phyloP scores from a whole-genome alignment of 2,329 filamentous ascomycete genomes.

The Scortechinia acanthostroma region DNA sequence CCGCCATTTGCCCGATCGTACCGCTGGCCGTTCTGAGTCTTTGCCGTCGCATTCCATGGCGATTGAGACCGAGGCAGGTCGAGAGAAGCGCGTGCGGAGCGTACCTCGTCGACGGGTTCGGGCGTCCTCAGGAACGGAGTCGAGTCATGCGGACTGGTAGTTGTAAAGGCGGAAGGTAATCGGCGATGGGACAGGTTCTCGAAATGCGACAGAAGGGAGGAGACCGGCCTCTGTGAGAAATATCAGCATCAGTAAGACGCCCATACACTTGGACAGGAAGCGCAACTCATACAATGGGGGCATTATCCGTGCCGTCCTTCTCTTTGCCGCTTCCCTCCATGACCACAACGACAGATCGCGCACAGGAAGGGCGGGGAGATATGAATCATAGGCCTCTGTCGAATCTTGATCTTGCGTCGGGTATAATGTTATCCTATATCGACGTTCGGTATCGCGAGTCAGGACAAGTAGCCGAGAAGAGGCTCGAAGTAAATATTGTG shows the following conservation, averaged over 20 bases:
- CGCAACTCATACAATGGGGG: not conserved
- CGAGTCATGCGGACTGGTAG: not conserved
- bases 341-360: no score
- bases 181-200: slow-evolving; percentile 62
- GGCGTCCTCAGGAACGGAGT: not conserved
- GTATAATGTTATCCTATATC: no score
- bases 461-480: no score
- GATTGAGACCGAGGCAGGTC: not conserved
- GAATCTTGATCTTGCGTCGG: no score
- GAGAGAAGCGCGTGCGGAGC: not conserved
- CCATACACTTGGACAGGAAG: no score
- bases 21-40: not conserved
- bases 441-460: no score
- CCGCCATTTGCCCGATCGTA: not conserved
- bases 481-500: no score
- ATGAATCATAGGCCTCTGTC: no score
- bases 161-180: slow-evolving; percentile 13
- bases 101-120: not conserved
- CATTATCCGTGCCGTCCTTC: not conserved
- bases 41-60: not conserved
- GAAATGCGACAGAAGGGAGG: slow-evolving; percentile 73
- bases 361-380: no score
- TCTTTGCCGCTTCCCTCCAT: slow-evolving; percentile 1
- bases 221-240: slow-evolving; percentile 73
- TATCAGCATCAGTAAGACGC: no score